Evolutionary conservation across 2,329 filamentous ascomycete genomes (phyloP), one percentile per base, ranked within the genome.

Genomic region (Seiridium cupressi): DNA sequence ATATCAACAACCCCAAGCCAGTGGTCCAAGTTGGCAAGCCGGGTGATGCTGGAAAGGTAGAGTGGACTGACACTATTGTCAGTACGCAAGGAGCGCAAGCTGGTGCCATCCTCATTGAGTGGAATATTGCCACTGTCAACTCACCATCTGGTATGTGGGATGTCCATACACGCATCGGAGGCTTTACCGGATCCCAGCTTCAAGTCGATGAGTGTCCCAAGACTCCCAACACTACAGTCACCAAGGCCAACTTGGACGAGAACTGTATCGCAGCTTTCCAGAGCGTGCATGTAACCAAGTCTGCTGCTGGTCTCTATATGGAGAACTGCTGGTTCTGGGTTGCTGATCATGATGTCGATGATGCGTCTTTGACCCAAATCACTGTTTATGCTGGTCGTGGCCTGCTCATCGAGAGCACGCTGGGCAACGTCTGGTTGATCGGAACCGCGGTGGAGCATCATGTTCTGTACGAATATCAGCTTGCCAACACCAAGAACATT

Each of bases 91-190:
- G 86, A 2, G 77, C 82, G 7, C 78, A 84, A n/a, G 76, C 83
- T 8, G 85, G 87, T 46, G 84, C 85, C 0, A 79, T 88, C 3
- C 73, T 91, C 5, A 81, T 90, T 58, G 78, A 91, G 65, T 90
- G 84, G 80, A 91, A 91, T 68, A 74, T 89, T 1, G 57, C 65
- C 60, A 66, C 69, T 7, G 57, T 55, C 6, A 46, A 61, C 13
- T 72, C 70, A 57, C 79, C 81, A 11, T 77, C 77, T 6, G 86
- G 85, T 4, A 81, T 89, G 73, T 94, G 90, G 90, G 91, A 93
- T 69, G 84, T 89, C 9, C 90, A 94, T 74, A 85, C 90, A 69
- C 87, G 91, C 64, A 83, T 93, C 55, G 90, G 89, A 63, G 91
- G 90, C 3, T 87, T 85, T 56, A 84, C 86, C 1, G 90, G 90